These are phyloP conservation scores for Pinus tabuliformis DNA, from an alignment of 75 land plant genomes.

Conservation along the genomic window DNA sequence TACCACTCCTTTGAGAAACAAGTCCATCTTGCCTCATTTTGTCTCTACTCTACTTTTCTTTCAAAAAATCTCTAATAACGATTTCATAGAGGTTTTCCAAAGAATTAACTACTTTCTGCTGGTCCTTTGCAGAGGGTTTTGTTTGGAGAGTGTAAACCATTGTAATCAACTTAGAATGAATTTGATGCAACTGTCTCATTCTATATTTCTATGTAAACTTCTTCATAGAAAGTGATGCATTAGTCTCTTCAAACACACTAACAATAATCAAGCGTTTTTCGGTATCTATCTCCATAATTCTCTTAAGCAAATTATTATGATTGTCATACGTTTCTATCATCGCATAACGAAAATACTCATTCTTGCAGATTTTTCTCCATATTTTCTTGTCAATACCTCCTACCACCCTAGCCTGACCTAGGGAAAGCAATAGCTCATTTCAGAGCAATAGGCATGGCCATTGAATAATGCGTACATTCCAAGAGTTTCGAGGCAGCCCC, in stretches of 20 bases:
- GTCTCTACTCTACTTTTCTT: conserved; percentile 30
- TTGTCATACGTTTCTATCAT: conserved; percentile 84
- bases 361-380: conserved; percentile 75
- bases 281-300: conserved; percentile 43
- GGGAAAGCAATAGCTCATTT: conserved; percentile 81
- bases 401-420: conserved; percentile 63
- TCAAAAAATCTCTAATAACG: conserved; percentile 58
- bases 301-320: conserved; percentile 54
- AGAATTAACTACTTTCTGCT: conserved; percentile 61
- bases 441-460: conserved; percentile 88
- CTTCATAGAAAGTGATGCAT: conserved; percentile 29
- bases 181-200: conserved; percentile 40
- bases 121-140: conserved; percentile 50
- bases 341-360: conserved; percentile 83
- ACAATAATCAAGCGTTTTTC: conserved; percentile 49
- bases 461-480: conserved; percentile 75
- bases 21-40: conserved; percentile 41
- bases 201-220: conserved; percentile 47
- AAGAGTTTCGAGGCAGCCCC: conserved; percentile 72
- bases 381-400: conserved; percentile 47
- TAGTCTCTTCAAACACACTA: conserved; percentile 51
- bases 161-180: conserved; percentile 48
- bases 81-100: conserved; percentile 81
- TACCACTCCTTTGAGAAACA: conserved; percentile 17
- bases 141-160: conserved; percentile 36